Evolutionary conservation across 148 eudicot species (phyloP), one percentile per base, ranked within the genome.

Genomic region (Rheum nobile): DNA sequence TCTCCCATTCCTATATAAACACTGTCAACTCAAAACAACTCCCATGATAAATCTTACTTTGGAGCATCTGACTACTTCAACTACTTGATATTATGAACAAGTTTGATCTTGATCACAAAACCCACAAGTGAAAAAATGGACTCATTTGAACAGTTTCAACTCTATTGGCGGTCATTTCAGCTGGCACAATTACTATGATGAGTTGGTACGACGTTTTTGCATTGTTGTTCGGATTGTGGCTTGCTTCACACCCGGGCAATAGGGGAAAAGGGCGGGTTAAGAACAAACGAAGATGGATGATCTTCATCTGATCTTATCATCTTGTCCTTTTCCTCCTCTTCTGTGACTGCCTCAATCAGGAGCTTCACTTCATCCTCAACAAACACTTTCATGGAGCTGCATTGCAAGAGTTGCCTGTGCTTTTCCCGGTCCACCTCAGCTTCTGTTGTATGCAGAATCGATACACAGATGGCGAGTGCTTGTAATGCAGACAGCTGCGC

Each of bases 221-320:
- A n/a, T n/a, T n/a, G n/a, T n/a, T n/a, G n/a, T n/a, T n/a, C n/a
- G n/a, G n/a, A n/a, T n/a, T n/a, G n/a, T n/a, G n/a, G n/a, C 41
- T 69, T 19, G 63, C 19, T 21, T 78, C 80, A 93, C 61, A 85
- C 98, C 71, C 98, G 87, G 29, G 89, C 84, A 67, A 94, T 94
- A n/a, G 98, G 98, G 72, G 98, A 94, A 80, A 94, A 91, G 28
- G 98, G 98, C 39, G 95, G 98, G 70, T 91, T 85, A 72, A 88
- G 79, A 71, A 83, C 84, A 67, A 88, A 93, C 29, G 92, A 81
- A 37, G 85, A 77, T 63, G 82, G 79, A 29, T 69, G 79, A 74
- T 81, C 88, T 77, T 80, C 88, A n/a, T 68, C 73, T 44, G 79
- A 75, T 77, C 83, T 83, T 59, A 17, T 42, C 13, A 26, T 41